These are phyloP conservation scores for Penicillium sp. DNA, from an alignment of 2,329 filamentous ascomycete genomes.

Conservation along the genomic window DNA sequence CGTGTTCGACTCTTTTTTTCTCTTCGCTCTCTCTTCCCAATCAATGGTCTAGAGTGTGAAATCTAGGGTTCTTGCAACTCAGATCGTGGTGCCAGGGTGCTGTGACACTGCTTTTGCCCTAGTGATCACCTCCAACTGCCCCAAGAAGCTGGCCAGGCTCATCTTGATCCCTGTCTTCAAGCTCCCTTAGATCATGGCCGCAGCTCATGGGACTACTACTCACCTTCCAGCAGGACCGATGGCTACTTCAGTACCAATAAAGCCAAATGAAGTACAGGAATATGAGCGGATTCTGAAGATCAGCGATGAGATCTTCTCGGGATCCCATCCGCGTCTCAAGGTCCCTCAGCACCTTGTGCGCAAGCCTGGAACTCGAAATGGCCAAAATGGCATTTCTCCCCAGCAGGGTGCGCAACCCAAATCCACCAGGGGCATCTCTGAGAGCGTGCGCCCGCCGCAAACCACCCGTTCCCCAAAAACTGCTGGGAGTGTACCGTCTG, in stretches of 20 bases:
- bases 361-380: constrained; percentile 37
- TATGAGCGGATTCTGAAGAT: constrained; percentile 79
- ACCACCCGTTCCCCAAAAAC: constrained; percentile 19
- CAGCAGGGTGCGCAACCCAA: constrained; percentile 28
- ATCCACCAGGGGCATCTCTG: constrained; percentile 8
- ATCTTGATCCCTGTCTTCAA: constrained; percentile 12
- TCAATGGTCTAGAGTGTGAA: too few relatives aligned
- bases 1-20: too few relatives aligned
- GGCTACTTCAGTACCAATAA: constrained; percentile 26
- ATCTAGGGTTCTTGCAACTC: not conserved
- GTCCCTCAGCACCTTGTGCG: constrained; percentile 54
- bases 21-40: too few relatives aligned
- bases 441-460: constrained; percentile 18
- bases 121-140: constrained; percentile 5
- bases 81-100: not conserved
- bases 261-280: constrained; percentile 60
- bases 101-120: constrained; percentile 3
- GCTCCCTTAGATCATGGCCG: constrained; percentile 29
- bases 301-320: constrained; percentile 75
- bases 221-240: constrained; percentile 33
- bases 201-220: constrained; percentile 29
- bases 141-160: constrained; percentile 4
- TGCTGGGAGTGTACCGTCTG: constrained; percentile 21
- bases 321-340: constrained; percentile 60
- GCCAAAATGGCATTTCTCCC: constrained; percentile 32